Base-by-base conservation (phyloP, 352 stramenopile genomes). In the Plasmopara muralis region DNA sequence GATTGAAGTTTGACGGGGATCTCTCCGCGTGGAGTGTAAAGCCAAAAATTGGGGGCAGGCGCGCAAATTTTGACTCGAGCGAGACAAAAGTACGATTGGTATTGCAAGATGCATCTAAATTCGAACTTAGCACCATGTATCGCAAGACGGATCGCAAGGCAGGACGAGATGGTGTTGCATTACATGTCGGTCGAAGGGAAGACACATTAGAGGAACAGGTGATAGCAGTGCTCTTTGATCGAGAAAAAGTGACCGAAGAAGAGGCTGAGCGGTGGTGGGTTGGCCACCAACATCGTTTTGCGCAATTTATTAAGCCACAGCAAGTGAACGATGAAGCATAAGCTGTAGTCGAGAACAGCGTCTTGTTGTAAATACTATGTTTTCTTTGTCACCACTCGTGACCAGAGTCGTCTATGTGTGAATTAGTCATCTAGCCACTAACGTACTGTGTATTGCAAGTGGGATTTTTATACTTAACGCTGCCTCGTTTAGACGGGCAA, bases 51-150 rank as follows among this genome's bases (percentile, higher is more conserved):
- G 72, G 68, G 5, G 74, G 74, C 2, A 66, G 72, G 9, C 67
- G 67, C 3, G 64, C 77, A 9, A 77, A 89, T 38, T 84, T 90
- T 49, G 77, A 86, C 54, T 80, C 77, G 25, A 85, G 64, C 28
- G 77, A 85, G 44, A 87, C 73, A 4, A 92, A 89, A 51, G 77
- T 82, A n/a, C 75, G 80, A 9, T 55, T 93, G 12, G 53, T 72
- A 10, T 34, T 93, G 13, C 82, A 89, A 50, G 82, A 93, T 47
- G 79, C 79, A 10, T 74, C 76, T 16, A 72, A 73, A 46, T 90
- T 93, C 47, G 82, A 87, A 49, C 60, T 93, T 34, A 89, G 68
- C 41, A 77, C 82, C 4, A 93, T 93, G 79, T 93, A 93, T 70
- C 77, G 82, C 47, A 90, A 90, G 60, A 93, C 77, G 1, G 82